phyloP scores from a whole-genome alignment of 2,329 filamentous ascomycete species.

The Penicillium sp. region DNA sequence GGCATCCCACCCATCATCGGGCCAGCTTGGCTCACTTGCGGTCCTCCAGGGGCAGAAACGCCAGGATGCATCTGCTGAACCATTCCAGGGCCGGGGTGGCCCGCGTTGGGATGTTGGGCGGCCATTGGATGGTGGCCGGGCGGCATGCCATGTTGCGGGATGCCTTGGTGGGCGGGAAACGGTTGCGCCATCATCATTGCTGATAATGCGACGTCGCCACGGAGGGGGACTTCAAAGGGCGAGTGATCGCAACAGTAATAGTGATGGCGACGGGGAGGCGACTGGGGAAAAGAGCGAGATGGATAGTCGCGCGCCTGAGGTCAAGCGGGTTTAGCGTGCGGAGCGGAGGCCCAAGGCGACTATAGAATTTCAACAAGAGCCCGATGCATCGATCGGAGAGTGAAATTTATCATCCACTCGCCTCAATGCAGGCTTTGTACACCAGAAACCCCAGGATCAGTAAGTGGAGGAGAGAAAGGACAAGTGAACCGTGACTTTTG shows the following conservation, averaged over 20 bases:
- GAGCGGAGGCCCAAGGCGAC: conserved; percentile 31
- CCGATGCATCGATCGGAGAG: conserved; percentile 32
- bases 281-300: conserved; percentile 7
- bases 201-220: conserved; percentile 33
- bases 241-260: conserved; percentile 18
- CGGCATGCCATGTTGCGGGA: conserved; percentile 54
- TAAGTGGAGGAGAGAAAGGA: conserved; percentile 11
- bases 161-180: conserved; percentile 55
- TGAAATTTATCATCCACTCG: conserved; percentile 23
- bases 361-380: conserved; percentile 23
- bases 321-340: conserved; percentile 32
- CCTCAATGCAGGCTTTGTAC: conserved; percentile 21
- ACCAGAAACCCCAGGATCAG: conserved; percentile 9
- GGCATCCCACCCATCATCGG: conserved; percentile 61
- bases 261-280: conserved; percentile 14
- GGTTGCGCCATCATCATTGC: conserved; percentile 52
- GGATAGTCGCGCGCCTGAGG: conserved; percentile 26
- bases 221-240: conserved; percentile 24
- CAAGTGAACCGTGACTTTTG: conserved; percentile 13
- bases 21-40: conserved; percentile 56
- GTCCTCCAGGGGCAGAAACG: conserved; percentile 53
- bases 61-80: conserved; percentile 56
- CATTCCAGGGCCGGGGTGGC: conserved; percentile 47
- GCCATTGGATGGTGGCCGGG: conserved; percentile 59
- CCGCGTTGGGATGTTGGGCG: conserved; percentile 53